Evolutionary conservation across 1,139 yeast species (phyloP).

Genomic region (Saccharomyces hybrid): DNA sequence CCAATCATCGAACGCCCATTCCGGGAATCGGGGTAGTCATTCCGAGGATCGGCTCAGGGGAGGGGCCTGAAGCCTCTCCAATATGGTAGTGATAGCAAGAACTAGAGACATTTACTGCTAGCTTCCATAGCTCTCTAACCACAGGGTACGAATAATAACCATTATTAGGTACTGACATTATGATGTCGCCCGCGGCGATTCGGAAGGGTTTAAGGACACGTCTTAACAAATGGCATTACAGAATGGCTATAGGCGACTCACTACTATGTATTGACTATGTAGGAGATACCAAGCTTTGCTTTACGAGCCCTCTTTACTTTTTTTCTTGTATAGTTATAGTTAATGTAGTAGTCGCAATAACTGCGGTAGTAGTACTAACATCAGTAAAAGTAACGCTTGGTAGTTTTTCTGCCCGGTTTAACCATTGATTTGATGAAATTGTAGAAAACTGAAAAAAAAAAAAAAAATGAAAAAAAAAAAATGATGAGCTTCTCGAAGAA

Average conservation of each 20-base stretch:
- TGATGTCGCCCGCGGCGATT: not conserved
- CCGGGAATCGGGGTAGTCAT: constrained; percentile 1
- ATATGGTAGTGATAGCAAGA: not conserved
- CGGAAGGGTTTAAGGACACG: not conserved
- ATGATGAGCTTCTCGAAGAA: not conserved
- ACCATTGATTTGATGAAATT: not conserved
- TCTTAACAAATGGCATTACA: not conserved
- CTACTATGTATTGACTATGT: not conserved
- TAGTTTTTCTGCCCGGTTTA: not conserved
- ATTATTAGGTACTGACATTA: not conserved
- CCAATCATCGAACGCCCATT: not conserved
- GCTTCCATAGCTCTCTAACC: not conserved
- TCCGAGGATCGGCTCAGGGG: not conserved
- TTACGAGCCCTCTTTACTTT: not conserved
- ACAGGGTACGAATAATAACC: no score
- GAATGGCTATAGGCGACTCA: not conserved
- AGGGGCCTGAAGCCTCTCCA: not conserved
- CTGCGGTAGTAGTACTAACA: not conserved
- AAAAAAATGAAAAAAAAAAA: not conserved
- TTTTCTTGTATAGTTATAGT: not conserved
- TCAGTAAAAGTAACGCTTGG: not conserved
- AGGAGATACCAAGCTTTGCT: not conserved
- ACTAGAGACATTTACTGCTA: not conserved
- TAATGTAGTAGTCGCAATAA: not conserved
- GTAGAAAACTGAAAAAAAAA: not conserved